These are phyloP conservation scores for Rosellinia necatrix DNA, from an alignment of 2,329 filamentous ascomycete species.

Conservation along the genomic window DNA sequence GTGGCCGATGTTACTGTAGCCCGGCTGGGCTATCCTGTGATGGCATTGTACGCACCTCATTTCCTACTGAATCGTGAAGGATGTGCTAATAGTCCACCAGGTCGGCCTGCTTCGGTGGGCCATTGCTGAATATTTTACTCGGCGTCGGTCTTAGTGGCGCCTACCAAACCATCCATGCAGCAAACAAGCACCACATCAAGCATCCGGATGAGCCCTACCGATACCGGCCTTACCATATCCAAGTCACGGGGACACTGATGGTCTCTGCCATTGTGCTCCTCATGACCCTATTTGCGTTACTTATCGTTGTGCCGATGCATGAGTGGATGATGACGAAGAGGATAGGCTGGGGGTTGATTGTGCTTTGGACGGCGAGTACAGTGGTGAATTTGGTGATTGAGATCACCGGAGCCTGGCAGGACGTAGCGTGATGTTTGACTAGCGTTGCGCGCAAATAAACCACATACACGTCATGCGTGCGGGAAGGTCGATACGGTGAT, in stretches of 20 bases:
- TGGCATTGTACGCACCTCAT: constrained; percentile 69
- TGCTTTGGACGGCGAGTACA: constrained; percentile 81
- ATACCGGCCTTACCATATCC: constrained; percentile 80
- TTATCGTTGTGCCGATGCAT: constrained; percentile 83
- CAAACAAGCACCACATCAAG: constrained; percentile 66
- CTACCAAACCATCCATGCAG: constrained; percentile 79
- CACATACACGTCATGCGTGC: constrained; percentile 22
- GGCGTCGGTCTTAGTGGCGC: constrained; percentile 91
- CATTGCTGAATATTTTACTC: constrained; percentile 95
- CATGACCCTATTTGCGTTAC: constrained; percentile 74
- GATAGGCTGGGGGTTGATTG: constrained; percentile 81
- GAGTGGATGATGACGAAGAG: constrained; percentile 81
- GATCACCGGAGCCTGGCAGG: constrained; percentile 59
- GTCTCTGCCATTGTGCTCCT: constrained; percentile 85
- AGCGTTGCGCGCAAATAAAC: constrained; percentile 17
- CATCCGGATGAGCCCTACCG: constrained; percentile 67
- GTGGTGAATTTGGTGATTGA: constrained; percentile 82
- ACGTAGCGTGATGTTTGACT: constrained; percentile 38
- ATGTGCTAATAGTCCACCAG: constrained; percentile 41
- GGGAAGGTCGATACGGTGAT: constrained; percentile 2
- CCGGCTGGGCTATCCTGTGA: constrained; percentile 90
- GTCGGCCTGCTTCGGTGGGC: constrained; percentile 95
- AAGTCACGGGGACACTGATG: constrained; percentile 82
- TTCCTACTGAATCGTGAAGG: not conserved
- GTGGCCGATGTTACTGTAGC: constrained; percentile 96